Conservation (phyloP, 1,139 yeast genomes). For the Scheffersomyces stambukii region DNA sequence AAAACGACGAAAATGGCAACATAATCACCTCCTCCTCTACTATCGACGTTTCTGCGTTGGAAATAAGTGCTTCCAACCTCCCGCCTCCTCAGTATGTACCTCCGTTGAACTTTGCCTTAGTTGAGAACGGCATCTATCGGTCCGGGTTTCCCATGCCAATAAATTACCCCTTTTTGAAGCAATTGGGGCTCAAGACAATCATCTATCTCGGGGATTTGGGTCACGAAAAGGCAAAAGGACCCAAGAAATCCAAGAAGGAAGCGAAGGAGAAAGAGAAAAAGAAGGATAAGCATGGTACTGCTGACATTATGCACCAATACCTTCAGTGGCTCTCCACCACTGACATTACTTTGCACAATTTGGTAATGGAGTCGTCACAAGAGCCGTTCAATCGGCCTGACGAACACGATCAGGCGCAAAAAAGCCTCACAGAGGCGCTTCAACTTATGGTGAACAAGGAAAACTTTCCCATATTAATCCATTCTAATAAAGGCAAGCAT, state of each 20-base stretch:
- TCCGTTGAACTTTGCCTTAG: conserved; percentile 85
- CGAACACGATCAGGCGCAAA: conserved; percentile 32
- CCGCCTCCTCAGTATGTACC: no score
- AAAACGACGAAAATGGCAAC: no score
- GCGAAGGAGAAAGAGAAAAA: conserved; percentile 39
- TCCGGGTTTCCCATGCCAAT: conserved; percentile 92
- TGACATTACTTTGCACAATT: conserved; percentile 54
- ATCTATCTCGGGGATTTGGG: conserved; percentile 76
- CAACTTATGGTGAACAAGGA: conserved; percentile 60
- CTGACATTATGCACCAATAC: conserved; percentile 46
- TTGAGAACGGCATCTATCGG: conserved; percentile 81
- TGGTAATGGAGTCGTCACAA: conserved; percentile 65
- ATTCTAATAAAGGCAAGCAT: conserved; percentile 94
- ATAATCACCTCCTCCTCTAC: no score
- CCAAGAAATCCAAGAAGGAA: conserved; percentile 15
- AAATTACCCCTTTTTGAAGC: conserved; percentile 74
- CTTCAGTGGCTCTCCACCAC: conserved; percentile 56
- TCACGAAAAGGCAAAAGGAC: conserved; percentile 21
- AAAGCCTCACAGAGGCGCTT: conserved; percentile 58
- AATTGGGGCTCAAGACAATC: conserved; percentile 69
- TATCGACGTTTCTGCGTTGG: no score
- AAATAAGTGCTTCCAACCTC: no score
- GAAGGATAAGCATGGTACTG: conserved; percentile 29
- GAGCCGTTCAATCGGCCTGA: conserved; percentile 67
- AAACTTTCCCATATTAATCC: conserved; percentile 83